Percentiles rank a stretch among this genome's conserved stretches.
Conservation (phyloP, 1,139 yeast genomes). For the Hemisphaericaspora subhashii region DNA sequence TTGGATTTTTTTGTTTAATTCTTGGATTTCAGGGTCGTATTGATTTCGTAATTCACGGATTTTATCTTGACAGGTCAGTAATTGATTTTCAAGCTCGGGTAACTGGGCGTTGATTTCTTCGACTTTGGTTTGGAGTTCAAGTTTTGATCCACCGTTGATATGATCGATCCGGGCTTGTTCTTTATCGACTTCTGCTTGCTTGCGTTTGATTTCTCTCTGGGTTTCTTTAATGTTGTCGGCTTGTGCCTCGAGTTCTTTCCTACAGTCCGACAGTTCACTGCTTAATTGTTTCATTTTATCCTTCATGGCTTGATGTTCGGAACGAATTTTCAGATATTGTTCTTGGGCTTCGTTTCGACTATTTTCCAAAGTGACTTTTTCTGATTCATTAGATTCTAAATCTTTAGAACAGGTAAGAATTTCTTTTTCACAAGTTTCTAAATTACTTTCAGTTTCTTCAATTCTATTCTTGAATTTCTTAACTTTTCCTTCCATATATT, state of each 20-base stretch:
- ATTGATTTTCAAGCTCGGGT: conserved; percentile 11
- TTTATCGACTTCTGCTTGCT: conserved; percentile 22
- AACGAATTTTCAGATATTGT: conserved; percentile 14
- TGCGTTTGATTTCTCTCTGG: conserved; percentile 12
- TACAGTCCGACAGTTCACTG: conserved; percentile 4
- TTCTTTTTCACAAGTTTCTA: conserved; percentile 18
- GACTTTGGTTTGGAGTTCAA: conserved; percentile 19
- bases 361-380: conserved; percentile 17
- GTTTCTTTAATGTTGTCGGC: conserved; percentile 8
- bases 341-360: not conserved
- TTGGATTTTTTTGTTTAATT: conserved; percentile 4
- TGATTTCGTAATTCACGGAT: conserved; percentile 4
- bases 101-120: conserved; percentile 13
- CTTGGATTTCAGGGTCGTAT: conserved; percentile 7
- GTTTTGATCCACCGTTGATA: conserved; percentile 42
- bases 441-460: conserved; percentile 15
- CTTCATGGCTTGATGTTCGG: conserved; percentile 20
- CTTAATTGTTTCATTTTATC: conserved; percentile 16
- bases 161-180: conserved; percentile 41
- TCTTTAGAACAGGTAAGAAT: conserved; percentile 17
- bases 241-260: conserved; percentile 18
- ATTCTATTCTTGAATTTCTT: conserved; percentile 18
- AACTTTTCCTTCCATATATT: conserved; percentile 34
- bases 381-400: conserved; percentile 7
- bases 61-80: conserved; percentile 8